Evolutionary conservation across 768 basidiomycete species (phyloP).

Genomic region (Rubroboletus pulcherrimus): DNA sequence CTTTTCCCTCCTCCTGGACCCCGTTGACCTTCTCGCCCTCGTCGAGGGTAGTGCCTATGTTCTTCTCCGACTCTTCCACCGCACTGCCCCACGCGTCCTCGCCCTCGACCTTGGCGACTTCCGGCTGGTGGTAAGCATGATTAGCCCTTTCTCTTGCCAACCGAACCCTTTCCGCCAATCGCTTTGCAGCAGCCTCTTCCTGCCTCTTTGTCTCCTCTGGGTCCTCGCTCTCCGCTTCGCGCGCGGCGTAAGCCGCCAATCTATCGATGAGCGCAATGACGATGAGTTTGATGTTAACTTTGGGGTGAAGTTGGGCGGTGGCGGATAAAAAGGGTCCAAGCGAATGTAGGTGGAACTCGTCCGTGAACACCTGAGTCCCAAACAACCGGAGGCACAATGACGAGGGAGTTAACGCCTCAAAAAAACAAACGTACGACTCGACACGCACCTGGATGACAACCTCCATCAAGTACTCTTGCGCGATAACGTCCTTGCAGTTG

Average conservation of each 20-base stretch:
- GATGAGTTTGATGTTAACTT: slow-evolving; percentile 98
- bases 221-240: slow-evolving; percentile 95
- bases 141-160: slow-evolving; percentile 57
- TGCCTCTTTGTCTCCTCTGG: slow-evolving; percentile 91
- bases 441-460: slow-evolving; percentile 89
- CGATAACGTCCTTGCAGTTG: slow-evolving; percentile 97
- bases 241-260: slow-evolving; percentile 90
- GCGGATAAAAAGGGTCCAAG: slow-evolving; percentile 96
- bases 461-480: slow-evolving; percentile 99
- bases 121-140: slow-evolving; percentile 46
- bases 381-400: background rate
- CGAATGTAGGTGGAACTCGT: slow-evolving; percentile 95
- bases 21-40: slow-evolving; percentile 18
- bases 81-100: slow-evolving; percentile 28
- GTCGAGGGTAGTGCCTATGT: background rate
- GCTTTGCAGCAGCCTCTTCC: slow-evolving; percentile 87
- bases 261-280: slow-evolving; percentile 97
- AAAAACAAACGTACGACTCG: background rate
- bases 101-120: slow-evolving; percentile 12
- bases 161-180: slow-evolving; percentile 85
- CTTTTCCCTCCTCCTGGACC: slow-evolving; percentile 25
- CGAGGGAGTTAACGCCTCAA: background rate
- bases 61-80: slow-evolving; percentile 21
- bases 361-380: slow-evolving; percentile 82
- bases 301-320: slow-evolving; percentile 93